Evolutionary conservation across 140 eudicot genomes (phyloP), one percentile per base, ranked within the genome.

Genomic region (Ambrosia hybrid): DNA sequence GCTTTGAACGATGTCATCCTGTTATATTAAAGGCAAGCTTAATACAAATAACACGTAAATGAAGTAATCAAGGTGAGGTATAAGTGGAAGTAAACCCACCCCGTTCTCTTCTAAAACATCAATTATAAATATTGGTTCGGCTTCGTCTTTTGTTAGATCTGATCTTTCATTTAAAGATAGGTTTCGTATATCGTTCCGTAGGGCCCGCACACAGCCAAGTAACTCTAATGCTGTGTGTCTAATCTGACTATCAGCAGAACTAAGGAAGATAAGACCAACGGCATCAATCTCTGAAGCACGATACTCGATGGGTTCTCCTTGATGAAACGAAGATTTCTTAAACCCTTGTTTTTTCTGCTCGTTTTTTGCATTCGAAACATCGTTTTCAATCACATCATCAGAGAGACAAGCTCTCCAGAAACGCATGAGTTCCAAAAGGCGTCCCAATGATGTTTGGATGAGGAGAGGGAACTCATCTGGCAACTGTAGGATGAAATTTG

Each of bases 1-100:
- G 81, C 96, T 93, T 81, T 93, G 99, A 72, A 93, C 99, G 9
- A 93, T 90, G 69, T 93, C 99, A 79, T 93, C 99, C 98, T 93
- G 89, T 67, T 65, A 76, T 45, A 51, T 26, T 21, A 61, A 5
- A 78, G 13, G 59, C 76, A 57, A 51, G 59, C 10, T 55, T 59
- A 36, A 66, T 43, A 49, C 52, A 26, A 21, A 21, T 21, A 21
- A 21, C 30, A 21, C 30, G 30, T 21, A 21, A 21, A 2, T 4
- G 6, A 62, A 41, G 65, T 30, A 68, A 51, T 26, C n/a, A 58
- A 57, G 14, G 48, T 41, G 3, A 57, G 4, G 9, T 9, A 41
- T 41, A 41, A 41, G 46, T 41, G 8, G 46, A 41, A 41, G 46
- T 41, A 41, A 13, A 75, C 94, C 34, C 76, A 93, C 98, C 97